These are phyloP conservation scores for Spergularia bocconei DNA, from an alignment of 148 eudicot species.

Conservation along the genomic window DNA sequence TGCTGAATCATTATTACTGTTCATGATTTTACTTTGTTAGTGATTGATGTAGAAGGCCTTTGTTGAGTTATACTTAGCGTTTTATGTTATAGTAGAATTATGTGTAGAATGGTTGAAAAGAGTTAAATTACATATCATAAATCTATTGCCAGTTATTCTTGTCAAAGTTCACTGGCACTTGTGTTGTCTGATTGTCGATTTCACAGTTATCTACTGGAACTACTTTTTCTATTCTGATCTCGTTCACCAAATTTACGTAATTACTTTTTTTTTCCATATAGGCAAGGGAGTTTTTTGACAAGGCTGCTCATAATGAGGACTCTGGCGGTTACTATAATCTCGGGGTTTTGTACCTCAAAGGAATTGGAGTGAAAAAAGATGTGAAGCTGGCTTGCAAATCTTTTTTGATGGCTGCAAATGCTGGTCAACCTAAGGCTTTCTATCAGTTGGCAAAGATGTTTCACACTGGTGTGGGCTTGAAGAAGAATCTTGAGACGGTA, in stretches of 20 bases:
- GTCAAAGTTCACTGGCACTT: neutral
- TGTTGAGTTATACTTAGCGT: neutral
- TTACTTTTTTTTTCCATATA: conserved; percentile 16
- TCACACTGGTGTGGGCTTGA: conserved; percentile 89
- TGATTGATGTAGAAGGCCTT: neutral
- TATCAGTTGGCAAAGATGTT: conserved; percentile 98
- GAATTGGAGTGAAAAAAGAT: conserved; percentile 80
- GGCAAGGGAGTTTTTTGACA: conserved; percentile 93
- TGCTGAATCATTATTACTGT: neutral
- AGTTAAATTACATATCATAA: neutral
- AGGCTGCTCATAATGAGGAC: conserved; percentile 80
- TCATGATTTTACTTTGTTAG: neutral
- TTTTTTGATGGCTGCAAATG: conserved; percentile 65
- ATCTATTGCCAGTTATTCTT: neutral
- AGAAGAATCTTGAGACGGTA: conserved; percentile 77
- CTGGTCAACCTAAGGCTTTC: conserved; percentile 91
- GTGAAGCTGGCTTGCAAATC: conserved; percentile 67
- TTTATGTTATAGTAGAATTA: neutral
- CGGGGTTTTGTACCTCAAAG: conserved; percentile 92
- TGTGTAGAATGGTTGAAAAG: neutral
- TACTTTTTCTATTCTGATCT: neutral
- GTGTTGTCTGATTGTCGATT: neutral
- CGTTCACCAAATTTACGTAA: neutral
- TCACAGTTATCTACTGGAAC: neutral
- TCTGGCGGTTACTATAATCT: conserved; percentile 87